Conservation (phyloP, 257 asterid species). For the Cordia subcordata region DNA sequence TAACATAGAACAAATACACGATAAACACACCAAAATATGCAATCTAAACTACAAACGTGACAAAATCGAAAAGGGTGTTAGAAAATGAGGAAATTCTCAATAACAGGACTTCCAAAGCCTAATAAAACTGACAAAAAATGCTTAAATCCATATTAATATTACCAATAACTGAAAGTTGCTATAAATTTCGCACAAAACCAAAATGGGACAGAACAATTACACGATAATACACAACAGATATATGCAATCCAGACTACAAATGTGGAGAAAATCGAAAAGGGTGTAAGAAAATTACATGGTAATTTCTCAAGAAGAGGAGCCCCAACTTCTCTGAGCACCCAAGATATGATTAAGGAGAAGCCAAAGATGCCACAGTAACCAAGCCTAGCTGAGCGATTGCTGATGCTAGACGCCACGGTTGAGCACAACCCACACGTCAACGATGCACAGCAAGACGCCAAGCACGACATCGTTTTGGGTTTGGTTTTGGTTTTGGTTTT, state of each 20-base stretch:
- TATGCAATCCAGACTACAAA: background rate
- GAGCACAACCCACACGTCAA: slow-evolving; percentile 94
- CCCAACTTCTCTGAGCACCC: slow-evolving; percentile 84
- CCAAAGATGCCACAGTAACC: slow-evolving; percentile 90
- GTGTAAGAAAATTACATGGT: slow-evolving; percentile 43
- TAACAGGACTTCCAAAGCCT: too few relatives aligned
- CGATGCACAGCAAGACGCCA: slow-evolving; percentile 85
- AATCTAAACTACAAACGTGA: too few relatives aligned
- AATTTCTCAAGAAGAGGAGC: slow-evolving; percentile 64
- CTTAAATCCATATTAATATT: too few relatives aligned
- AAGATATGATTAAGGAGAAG: slow-evolving; percentile 58
- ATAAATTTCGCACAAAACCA: too few relatives aligned
- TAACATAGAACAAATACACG: slow-evolving; percentile 3
- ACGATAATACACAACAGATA: too few relatives aligned
- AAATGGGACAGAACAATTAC: too few relatives aligned
- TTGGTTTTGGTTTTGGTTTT: too few relatives aligned
- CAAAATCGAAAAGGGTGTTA: too few relatives aligned
- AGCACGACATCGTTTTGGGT: slow-evolving; percentile 63
- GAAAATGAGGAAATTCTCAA: too few relatives aligned
- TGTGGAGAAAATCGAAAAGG: background rate
- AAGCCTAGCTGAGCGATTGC: slow-evolving; percentile 78
- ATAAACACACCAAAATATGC: background rate
- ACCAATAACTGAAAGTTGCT: too few relatives aligned
- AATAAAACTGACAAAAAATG: too few relatives aligned
- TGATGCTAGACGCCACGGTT: slow-evolving; percentile 86